These are phyloP conservation scores for Staphylotrichum tortipilum DNA, from an alignment of 495 filamentous ascomycete species.

Conservation along the genomic window DNA sequence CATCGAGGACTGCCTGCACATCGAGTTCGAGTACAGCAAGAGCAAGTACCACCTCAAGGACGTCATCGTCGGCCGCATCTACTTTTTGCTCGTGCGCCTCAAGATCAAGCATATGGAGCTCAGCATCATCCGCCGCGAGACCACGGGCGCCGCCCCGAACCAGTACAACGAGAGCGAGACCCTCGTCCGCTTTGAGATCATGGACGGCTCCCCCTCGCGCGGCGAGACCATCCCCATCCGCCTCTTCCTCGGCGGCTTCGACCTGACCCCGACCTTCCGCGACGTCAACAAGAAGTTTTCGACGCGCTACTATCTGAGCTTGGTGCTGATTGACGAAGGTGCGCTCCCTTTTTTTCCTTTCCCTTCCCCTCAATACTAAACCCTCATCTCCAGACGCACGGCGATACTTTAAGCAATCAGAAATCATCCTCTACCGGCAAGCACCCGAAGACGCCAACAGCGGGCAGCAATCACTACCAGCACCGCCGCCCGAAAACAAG, in stretches of 20 bases:
- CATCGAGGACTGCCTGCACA: constrained; percentile 98
- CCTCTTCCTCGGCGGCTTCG: constrained; percentile 95
- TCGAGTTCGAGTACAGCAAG: constrained; percentile 99
- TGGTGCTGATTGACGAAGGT: constrained; percentile 97
- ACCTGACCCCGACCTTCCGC: constrained; percentile 95
- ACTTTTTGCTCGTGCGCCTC: constrained; percentile 92
- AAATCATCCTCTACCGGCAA: constrained; percentile 96
- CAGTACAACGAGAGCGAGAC: constrained; percentile 99
- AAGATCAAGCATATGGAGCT: constrained; percentile 99
- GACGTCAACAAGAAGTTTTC: constrained; percentile 99
- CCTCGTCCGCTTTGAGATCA: constrained; percentile 97
- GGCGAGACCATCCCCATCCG: constrained; percentile 98
- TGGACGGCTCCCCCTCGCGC: constrained; percentile 95
- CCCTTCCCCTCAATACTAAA: background rate
- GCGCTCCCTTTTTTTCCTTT: constrained; percentile 15
- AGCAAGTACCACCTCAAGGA: constrained; percentile 99
- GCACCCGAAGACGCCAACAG: constrained; percentile 56
- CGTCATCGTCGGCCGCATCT: constrained; percentile 97
- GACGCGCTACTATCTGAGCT: constrained; percentile 91
- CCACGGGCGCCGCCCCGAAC: constrained; percentile 96
- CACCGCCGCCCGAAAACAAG: constrained; percentile 19
- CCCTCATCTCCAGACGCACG: constrained; percentile 61
- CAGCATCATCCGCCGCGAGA: constrained; percentile 94
- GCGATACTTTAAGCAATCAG: constrained; percentile 98
- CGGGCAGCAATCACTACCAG: constrained; percentile 19